Evolutionary conservation across 257 asterid species (phyloP), one percentile per base, ranked within the genome.

Genomic region (Verbena officinalis): DNA sequence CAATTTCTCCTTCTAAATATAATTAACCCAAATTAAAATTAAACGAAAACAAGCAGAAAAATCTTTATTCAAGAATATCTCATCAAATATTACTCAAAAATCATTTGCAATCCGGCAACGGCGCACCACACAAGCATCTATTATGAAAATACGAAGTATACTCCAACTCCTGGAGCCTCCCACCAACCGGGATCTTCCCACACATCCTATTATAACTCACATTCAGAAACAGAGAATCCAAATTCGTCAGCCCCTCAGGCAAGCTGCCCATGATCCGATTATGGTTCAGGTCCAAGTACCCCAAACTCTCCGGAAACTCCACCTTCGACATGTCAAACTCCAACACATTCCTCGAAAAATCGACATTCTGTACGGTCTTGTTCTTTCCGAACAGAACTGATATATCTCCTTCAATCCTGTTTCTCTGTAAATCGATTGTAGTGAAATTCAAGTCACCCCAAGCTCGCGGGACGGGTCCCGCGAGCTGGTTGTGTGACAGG

Each of bases 401-500:
- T 0, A 66, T 62, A 20, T 78, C 96, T 0, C 97, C 96, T 60
- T 64, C 78, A 6, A 90, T 70, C 82, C 19, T 70, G 76, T 90
- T 90, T 0, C 90, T 60, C 0, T 87, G 73, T 9, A 87, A 52
- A 36, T 75, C 79, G 4, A 90, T 22, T n/a, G 4, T 0, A 0
- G 74, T 54, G 19, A 90, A 66, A 49, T 80, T 77, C 64, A 74
- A 11, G 11, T 36, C 10, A 0, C 80, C 83, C 52, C 76, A 63
- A 0, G 76, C 67, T 38, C 59, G 59, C 0, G 97, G 96, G 40
- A 90, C 55, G 0, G 30, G 17, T 12, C 96, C 96, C 0, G 80
- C 67, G 31, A 90, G 75, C 60, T 74, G 82, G 65, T 90, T 90
- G 70, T 85, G 90, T 1, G 89, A 82, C 1, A 90, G 81, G 46